Percentiles rank a stretch among this genome's conserved stretches.
Conservation (phyloP, 2,329 filamentous ascomycete genomes). For the Plectosphaerella sp. region DNA sequence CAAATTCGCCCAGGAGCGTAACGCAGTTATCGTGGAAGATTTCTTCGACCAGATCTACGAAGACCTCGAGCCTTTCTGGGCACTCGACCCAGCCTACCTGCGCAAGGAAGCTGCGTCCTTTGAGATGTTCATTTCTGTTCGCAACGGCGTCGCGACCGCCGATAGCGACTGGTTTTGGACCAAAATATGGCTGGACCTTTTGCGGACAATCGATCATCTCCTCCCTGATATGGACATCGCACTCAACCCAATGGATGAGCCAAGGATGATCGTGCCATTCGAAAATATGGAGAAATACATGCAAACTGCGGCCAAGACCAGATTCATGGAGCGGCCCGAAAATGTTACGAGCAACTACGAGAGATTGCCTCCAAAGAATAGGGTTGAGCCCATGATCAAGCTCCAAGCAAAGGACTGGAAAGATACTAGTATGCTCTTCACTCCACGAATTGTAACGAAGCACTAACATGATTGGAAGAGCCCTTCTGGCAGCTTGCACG, state of each 20-base stretch:
- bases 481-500: constrained; percentile 54
- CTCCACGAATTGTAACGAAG: neutral
- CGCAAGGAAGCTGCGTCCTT: constrained; percentile 49
- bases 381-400: constrained; percentile 25
- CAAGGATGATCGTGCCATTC: constrained; percentile 58
- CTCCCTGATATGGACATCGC: constrained; percentile 66
- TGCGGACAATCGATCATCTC: constrained; percentile 46
- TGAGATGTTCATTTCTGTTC: constrained; percentile 57
- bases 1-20: constrained; percentile 34
- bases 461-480: constrained; percentile 22
- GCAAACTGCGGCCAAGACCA: constrained; percentile 43
- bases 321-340: constrained; percentile 35
- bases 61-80: constrained; percentile 51
- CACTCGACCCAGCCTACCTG: constrained; percentile 40
- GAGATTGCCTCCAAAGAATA: constrained; percentile 28
- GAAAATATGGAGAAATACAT: constrained; percentile 55
- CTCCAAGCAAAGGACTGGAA: constrained; percentile 44
- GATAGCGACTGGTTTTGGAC: constrained; percentile 55
- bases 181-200: constrained; percentile 49
- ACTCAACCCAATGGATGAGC: constrained; percentile 64
- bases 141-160: constrained; percentile 46
- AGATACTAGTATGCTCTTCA: constrained; percentile 35
- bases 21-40: constrained; percentile 39
- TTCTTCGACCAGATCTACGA: constrained; percentile 51
- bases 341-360: constrained; percentile 40